Percentiles rank a stretch among this genome's conserved stretches.
phyloP scores from a whole-genome alignment of 768 basidiomycete genomes.

The Lentinula aciculospora region DNA sequence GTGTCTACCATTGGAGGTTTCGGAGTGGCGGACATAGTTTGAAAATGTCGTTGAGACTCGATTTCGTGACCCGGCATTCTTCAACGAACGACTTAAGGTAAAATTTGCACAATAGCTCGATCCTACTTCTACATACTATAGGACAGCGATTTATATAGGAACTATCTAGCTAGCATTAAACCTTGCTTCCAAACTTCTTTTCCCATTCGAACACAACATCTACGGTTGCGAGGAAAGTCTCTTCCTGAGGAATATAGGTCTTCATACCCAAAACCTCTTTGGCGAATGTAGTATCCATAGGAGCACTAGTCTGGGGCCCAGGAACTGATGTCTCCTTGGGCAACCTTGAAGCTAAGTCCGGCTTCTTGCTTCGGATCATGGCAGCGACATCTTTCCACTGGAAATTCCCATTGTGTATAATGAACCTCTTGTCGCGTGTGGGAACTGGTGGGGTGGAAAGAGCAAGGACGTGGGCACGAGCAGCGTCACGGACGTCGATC shows the following conservation, averaged over 20 bases:
- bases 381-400: constrained; percentile 6
- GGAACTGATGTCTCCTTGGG: not conserved
- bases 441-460: constrained; percentile 7
- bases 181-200: constrained; percentile 3
- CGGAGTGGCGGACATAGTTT: too few relatives aligned
- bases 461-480: constrained; percentile 9
- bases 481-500: constrained; percentile 13
- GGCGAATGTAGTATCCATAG: constrained; percentile 1
- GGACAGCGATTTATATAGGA: too few relatives aligned
- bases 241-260: constrained; percentile 5
- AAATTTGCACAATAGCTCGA: too few relatives aligned
- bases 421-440: constrained; percentile 6
- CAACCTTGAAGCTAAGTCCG: constrained; percentile 6
- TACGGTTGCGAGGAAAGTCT: constrained; percentile 4
- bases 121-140: too few relatives aligned
- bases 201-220: constrained; percentile 7
- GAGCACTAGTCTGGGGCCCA: constrained; percentile 7
- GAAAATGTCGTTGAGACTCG: too few relatives aligned
- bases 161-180: too few relatives aligned
- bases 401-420: constrained; percentile 1
- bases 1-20: too few relatives aligned
- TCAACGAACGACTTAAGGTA: too few relatives aligned
- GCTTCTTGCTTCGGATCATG: not conserved
- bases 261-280: constrained; percentile 6
- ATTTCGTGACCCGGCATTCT: too few relatives aligned